Base-by-base conservation (phyloP, 257 asterid species). In the Sherardia arvensis region DNA sequence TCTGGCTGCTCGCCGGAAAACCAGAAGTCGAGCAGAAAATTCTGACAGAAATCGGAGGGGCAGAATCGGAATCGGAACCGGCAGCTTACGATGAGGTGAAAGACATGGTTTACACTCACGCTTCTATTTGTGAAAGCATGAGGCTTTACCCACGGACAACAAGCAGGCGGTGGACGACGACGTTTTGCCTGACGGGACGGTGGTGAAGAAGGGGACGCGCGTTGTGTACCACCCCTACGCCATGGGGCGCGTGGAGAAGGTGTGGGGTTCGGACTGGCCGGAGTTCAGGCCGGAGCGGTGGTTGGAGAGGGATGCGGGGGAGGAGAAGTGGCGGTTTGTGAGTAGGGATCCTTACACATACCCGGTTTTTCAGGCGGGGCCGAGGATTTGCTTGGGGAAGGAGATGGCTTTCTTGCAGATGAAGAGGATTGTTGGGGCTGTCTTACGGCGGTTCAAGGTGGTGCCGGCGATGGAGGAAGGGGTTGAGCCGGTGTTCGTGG, bases 241-340 rank as follows among this genome's bases (percentile, higher is more conserved):
- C 2, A 86, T 86, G 95, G 95, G 89, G 53, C 53, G 95, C 74
- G 70, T 66, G 7, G 81, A 82, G 79, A 53, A 70, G 66, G 73
- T 84, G n/a, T 84, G 87, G 89, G 91, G 95, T 7, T 25, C 61
- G 14, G 91, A 86, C 30, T 86, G 87, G 87, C 70, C 73, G 14
- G 79, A 73, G 74, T 86, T 84, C 67, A 74, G 73, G 3, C 95
- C 95, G 0, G 74, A 49, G 59, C 69, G 95, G 80, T 86, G 91
- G 95, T 34, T 86, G 73, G 78, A 74, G 67, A 1, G 72, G 77
- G 84, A 47, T 67, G 66, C 10, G 78, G 38, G 36, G 80, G 34
- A 30, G 6, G 34, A 38, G 32, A 80, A 71, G 69, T 80, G 87
- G 87, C 68, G 66, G 6, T 84, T 84, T 53, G 80, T 82, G 34